These are phyloP conservation scores for Apium graveolens DNA, from an alignment of 129 eudicot species.

Conservation along the genomic window DNA sequence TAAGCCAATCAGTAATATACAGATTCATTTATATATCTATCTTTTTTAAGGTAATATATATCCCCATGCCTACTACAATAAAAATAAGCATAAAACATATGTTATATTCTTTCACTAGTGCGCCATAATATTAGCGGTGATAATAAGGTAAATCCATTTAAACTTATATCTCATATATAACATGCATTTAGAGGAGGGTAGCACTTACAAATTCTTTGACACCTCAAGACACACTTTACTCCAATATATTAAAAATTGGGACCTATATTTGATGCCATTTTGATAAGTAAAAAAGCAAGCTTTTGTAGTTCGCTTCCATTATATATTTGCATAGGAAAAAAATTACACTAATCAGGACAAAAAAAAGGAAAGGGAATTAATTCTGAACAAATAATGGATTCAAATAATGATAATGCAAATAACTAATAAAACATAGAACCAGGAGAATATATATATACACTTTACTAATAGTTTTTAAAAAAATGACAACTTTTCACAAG, in stretches of 20 bases:
- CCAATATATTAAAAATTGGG: neutral
- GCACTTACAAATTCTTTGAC: neutral
- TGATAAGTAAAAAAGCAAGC: neutral
- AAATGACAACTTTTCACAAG: neutral
- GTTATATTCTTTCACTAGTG: neutral
- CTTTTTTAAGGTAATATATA: too few species aligned
- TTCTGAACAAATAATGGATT: neutral
- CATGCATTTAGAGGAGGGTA: neutral
- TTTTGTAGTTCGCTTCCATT: neutral
- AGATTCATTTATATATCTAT: neutral
- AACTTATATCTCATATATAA: neutral
- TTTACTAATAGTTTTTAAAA: neutral
- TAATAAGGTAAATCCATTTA: neutral
- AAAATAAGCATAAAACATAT: too few species aligned
- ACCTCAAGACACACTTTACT: too few species aligned
- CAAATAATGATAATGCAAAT: neutral
- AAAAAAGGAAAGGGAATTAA: neutral
- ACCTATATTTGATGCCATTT: neutral
- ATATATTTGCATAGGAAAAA: neutral
- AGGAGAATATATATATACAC: neutral
- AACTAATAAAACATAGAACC: neutral
- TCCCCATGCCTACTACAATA: too few species aligned
- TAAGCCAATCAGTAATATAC: slow-evolving; percentile 7
- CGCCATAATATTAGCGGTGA: neutral
- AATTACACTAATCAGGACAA: too few species aligned